These are phyloP conservation scores for Microbotryomycetes sp. DNA, from an alignment of 1,284 basidiomycete genomes.

Conservation along the genomic window DNA sequence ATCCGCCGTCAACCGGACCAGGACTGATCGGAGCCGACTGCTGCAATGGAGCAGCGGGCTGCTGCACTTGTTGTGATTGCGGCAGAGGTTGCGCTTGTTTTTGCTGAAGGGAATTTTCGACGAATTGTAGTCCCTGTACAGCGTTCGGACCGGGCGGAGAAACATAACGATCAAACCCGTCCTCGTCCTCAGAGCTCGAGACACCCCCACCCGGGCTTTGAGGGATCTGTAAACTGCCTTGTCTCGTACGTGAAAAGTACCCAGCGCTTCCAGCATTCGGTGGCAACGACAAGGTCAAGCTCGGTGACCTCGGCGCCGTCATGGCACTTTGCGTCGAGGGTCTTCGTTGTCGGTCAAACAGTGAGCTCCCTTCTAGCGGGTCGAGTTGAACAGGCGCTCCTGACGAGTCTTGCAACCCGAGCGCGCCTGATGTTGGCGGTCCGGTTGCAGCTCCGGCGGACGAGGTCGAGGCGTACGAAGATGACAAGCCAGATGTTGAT, in stretches of 20 bases:
- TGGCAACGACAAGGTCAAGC: background rate
- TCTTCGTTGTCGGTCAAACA: background rate
- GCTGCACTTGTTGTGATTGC: background rate
- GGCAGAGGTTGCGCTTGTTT: background rate
- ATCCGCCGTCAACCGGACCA: background rate
- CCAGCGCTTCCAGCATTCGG: background rate
- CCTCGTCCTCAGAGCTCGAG: conserved; percentile 39
- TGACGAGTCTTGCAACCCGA: background rate
- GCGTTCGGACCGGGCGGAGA: background rate
- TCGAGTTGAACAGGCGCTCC: background rate
- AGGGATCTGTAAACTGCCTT: conserved; percentile 12
- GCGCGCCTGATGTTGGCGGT: background rate
- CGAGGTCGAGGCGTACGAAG: background rate
- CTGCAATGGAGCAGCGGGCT: background rate
- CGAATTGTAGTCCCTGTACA: background rate
- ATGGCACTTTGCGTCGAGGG: background rate
- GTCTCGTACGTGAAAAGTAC: background rate
- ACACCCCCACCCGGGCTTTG: conserved; percentile 51
- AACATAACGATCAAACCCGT: conserved; percentile 19
- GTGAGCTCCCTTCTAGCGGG: background rate
- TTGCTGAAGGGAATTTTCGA: background rate
- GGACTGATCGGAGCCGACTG: background rate
- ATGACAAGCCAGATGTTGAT: background rate
- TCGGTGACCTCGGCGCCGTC: background rate
- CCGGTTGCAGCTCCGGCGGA: background rate